Evolutionary conservation across 345 rosid species (phyloP), one percentile per base, ranked within the genome.

Genomic region (Laguncularia racemosa): DNA sequence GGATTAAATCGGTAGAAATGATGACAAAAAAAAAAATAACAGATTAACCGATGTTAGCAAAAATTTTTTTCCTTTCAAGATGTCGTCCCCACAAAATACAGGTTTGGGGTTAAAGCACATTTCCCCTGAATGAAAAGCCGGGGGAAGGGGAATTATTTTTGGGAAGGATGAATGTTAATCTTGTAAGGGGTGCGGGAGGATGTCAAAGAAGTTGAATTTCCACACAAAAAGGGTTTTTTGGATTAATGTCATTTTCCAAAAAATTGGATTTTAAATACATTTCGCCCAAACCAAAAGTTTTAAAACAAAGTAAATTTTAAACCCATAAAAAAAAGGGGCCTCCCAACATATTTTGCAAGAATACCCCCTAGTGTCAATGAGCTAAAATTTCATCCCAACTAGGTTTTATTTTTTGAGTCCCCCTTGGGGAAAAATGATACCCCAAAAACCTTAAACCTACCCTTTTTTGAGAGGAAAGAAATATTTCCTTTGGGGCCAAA

Each of bases 271-370:
- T 82, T 50, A n/a, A 91, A 86, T 72, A 86, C 92, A 67, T 70
- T 63, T 68, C 69, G 53, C 71, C 67, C 57, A 83, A 81, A 66
- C 85, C 81, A 52, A 77, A 78, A 81, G 81, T 76, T 45, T 75
- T 85, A 48, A n/a, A n/a, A n/a, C n/a, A 61, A 71, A 14, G 52
- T 75, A 53, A 62, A 79, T 68, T 72, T 91, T 78, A 75, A 85
- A n/a, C n/a, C n/a, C 81, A 75, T 88, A 64, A 88, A 85, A 96
- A 88, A 91, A 74, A n/a, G n/a, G n/a, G 96, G 96, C 62, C 78
- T 84, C n/a, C 20, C 92, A 85, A 76, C 81, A 53, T 52, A 63
- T n/a, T 75, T 59, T 91, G 98, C 52, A 71, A 12, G 91, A 86
- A 71, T 76, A 79, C n/a, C n/a, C 61, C 81, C 86, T 62, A 95